phyloP scores from a whole-genome alignment of 2,329 filamentous ascomycete genomes.

The Fusarium devonianum region DNA sequence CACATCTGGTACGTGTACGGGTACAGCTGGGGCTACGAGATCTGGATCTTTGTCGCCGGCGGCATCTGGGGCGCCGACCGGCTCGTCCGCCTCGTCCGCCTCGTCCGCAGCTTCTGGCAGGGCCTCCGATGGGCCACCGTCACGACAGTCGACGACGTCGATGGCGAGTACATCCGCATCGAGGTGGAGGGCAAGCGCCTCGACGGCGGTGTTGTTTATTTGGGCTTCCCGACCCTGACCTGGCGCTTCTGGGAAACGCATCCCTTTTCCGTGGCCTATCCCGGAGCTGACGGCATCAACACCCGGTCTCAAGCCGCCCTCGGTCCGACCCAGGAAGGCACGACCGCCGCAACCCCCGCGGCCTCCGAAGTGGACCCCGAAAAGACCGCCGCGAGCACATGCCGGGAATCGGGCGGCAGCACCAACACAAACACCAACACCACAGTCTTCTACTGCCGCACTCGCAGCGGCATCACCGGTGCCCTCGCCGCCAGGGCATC shows the following conservation, averaged over 20 bases:
- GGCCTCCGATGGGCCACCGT: constrained; percentile 42
- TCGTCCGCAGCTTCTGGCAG: too few relatives aligned
- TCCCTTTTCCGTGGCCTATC: constrained; percentile 46
- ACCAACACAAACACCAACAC: too few relatives aligned
- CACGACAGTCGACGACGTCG: constrained; percentile 33
- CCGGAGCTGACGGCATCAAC: too few relatives aligned
- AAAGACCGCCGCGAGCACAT: too few relatives aligned
- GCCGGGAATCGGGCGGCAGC: too few relatives aligned
- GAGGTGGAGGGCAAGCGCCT: constrained; percentile 39
- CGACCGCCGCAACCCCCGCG: too few relatives aligned
- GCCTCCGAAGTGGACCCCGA: too few relatives aligned
- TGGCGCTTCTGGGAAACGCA: constrained; percentile 50
- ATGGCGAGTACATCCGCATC: constrained; percentile 45
- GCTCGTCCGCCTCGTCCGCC: constrained; percentile 38
- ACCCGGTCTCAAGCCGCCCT: too few relatives aligned
- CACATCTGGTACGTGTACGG: constrained; percentile 47
- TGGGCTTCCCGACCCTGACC: constrained; percentile 46
- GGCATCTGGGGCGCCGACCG: constrained; percentile 46
- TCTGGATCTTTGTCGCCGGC: constrained; percentile 45
- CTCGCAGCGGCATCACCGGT: too few relatives aligned
- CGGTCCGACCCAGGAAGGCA: too few relatives aligned
- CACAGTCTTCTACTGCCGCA: too few relatives aligned
- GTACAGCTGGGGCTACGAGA: constrained; percentile 50
- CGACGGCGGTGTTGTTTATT: constrained; percentile 44
- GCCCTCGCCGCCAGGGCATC: too few relatives aligned